phyloP scores from a whole-genome alignment of 1,139 yeast species.

The Sugiyamaella novakii region DNA sequence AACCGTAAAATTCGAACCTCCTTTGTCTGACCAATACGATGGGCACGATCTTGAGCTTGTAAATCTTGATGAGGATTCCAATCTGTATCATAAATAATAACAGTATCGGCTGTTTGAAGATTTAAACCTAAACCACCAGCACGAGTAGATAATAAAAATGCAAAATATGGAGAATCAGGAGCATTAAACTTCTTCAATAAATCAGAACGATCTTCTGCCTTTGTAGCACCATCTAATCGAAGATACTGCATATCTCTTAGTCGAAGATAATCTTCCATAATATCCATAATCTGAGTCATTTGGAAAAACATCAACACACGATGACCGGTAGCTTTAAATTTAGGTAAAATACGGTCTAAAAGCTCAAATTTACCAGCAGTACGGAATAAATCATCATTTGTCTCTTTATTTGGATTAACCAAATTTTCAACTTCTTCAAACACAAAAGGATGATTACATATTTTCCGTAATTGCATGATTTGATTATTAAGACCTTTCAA shows the following conservation, averaged over 20 bases:
- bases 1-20: conserved; percentile 92
- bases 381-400: conserved; percentile 72
- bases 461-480: conserved; percentile 93
- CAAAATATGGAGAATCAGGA: conserved; percentile 84
- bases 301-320: conserved; percentile 94
- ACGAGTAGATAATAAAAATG: conserved; percentile 88
- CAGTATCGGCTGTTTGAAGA: conserved; percentile 96
- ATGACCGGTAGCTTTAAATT: conserved; percentile 82
- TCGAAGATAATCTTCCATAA: conserved; percentile 93
- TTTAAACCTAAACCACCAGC: conserved; percentile 98
- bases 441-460: conserved; percentile 96
- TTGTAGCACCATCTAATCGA: conserved; percentile 93
- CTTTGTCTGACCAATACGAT: conserved; percentile 96
- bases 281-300: conserved; percentile 98
- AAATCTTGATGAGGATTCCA: conserved; percentile 99
- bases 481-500: conserved; percentile 91
- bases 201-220: conserved; percentile 90
- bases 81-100: conserved; percentile 93
- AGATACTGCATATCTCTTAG: conserved; percentile 73
- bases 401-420: conserved; percentile 53
- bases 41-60: conserved; percentile 99
- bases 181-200: conserved; percentile 85
- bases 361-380: conserved; percentile 91
- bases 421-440: conserved; percentile 84
- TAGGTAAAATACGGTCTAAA: conserved; percentile 84